phyloP scores from a whole-genome alignment of 2,329 filamentous ascomycete genomes.

The Cladobotryum protrusum region DNA sequence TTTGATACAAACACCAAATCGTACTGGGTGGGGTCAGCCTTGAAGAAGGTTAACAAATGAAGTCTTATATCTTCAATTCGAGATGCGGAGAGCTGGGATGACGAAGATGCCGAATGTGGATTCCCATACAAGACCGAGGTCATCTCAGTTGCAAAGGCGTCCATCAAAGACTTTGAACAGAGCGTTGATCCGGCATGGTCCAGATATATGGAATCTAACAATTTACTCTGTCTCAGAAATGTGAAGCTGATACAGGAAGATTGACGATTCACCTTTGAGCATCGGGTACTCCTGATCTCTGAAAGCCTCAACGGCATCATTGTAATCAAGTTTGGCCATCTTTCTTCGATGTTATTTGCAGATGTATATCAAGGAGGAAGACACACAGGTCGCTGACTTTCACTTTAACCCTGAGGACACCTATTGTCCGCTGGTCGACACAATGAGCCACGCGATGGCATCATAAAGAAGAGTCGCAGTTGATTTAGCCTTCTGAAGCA shows the following conservation, averaged over 20 bases:
- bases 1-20: conserved; percentile 90
- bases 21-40: conserved; percentile 72
- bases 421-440: not conserved
- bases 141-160: conserved; percentile 73
- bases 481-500: not conserved
- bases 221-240: not conserved
- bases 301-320: conserved; percentile 52
- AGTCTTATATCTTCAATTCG: conserved; percentile 72
- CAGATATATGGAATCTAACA: conserved; percentile 69
- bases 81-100: conserved; percentile 70
- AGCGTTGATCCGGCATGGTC: conserved; percentile 94
- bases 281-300: conserved; percentile 61
- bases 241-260: not conserved
- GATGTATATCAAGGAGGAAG: not conserved
- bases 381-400: not conserved
- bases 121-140: conserved; percentile 78
- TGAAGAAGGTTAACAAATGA: conserved; percentile 67
- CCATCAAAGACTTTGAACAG: conserved; percentile 73
- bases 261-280: conserved; percentile 49
- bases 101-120: conserved; percentile 78
- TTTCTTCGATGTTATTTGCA: not conserved
- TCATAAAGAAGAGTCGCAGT: not conserved
- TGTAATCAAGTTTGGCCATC: conserved; percentile 37
- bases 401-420: not conserved
- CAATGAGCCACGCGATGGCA: not conserved